Conservation (phyloP, 2,329 filamentous ascomycete genomes). For the Tolypocladium ovalisporum region DNA sequence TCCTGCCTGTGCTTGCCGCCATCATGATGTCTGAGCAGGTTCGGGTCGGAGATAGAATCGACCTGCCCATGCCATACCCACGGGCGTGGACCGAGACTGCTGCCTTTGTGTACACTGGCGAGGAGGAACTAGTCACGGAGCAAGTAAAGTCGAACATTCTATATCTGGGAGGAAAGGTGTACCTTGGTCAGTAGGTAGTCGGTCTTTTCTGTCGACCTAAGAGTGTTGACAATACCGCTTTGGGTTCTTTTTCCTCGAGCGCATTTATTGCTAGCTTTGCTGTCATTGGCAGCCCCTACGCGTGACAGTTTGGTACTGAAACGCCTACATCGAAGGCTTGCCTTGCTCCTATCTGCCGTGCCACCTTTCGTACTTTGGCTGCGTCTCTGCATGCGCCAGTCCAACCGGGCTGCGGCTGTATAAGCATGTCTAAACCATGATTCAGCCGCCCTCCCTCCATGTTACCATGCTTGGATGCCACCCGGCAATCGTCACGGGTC, state of each 20-base stretch:
- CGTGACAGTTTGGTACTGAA: neutral
- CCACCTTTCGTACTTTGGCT: neutral
- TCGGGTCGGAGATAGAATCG: constrained; percentile 39
- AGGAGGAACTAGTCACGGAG: constrained; percentile 29
- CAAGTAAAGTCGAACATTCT: constrained; percentile 40
- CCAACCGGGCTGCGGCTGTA: neutral
- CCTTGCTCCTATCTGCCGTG: neutral
- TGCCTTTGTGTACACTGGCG: constrained; percentile 43
- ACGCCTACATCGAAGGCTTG: neutral
- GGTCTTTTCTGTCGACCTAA: neutral
- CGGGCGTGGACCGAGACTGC: constrained; percentile 44
- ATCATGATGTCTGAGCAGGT: constrained; percentile 44
- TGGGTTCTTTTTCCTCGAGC: neutral
- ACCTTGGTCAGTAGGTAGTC: neutral
- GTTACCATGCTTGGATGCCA: neutral
- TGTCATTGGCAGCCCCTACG: neutral
- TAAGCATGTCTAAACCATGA: neutral
- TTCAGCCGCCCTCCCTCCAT: neutral
- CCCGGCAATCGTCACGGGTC: constrained; percentile 1
- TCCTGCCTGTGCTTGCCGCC: constrained; percentile 41
- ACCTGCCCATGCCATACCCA: constrained; percentile 47
- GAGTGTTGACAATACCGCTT: neutral
- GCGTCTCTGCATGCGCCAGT: neutral
- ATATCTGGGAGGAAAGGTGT: constrained; percentile 41
- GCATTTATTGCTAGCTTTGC: neutral